A percentile compares a stretch with the other conserved stretches of the same genome.
These are phyloP conservation scores for Phytophthora vignae DNA, from an alignment of 352 stramenopile genomes.

Conservation along the genomic window DNA sequence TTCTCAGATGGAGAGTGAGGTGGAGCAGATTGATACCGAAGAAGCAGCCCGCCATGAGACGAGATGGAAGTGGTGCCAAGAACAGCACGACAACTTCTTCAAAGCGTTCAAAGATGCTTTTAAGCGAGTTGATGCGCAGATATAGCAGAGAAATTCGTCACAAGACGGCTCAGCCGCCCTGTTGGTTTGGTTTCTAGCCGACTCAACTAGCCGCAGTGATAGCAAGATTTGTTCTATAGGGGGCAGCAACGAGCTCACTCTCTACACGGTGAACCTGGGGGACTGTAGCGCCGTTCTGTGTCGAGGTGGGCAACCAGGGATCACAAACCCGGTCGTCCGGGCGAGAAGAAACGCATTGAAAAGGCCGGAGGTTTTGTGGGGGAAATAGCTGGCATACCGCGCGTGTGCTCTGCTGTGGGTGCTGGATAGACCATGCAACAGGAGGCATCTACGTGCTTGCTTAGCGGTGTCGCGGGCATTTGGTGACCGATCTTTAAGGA, in stretches of 20 bases:
- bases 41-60: constrained; percentile 28
- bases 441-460: constrained; percentile 47
- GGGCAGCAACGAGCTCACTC: constrained; percentile 3
- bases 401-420: constrained; percentile 61
- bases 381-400: constrained; percentile 52
- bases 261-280: constrained; percentile 69
- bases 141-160: constrained; percentile 54
- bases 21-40: constrained; percentile 47
- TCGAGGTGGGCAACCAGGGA: constrained; percentile 52
- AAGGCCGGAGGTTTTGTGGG: constrained; percentile 58
- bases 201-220: constrained; percentile 5
- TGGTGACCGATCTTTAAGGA: constrained; percentile 65
- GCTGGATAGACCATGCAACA: constrained; percentile 41
- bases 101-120: constrained; percentile 51
- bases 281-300: constrained; percentile 73
- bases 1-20: constrained; percentile 35
- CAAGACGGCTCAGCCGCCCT: constrained; percentile 63
- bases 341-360: constrained; percentile 63
- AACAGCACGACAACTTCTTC: constrained; percentile 41
- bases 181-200: constrained; percentile 57
- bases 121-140: constrained; percentile 44
- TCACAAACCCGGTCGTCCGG: constrained; percentile 60
- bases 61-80: constrained; percentile 35
- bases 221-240: background rate
- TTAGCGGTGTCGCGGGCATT: constrained; percentile 71